phyloP scores from a whole-genome alignment of 2,329 filamentous ascomycete genomes.

The Drechslera avenae region DNA sequence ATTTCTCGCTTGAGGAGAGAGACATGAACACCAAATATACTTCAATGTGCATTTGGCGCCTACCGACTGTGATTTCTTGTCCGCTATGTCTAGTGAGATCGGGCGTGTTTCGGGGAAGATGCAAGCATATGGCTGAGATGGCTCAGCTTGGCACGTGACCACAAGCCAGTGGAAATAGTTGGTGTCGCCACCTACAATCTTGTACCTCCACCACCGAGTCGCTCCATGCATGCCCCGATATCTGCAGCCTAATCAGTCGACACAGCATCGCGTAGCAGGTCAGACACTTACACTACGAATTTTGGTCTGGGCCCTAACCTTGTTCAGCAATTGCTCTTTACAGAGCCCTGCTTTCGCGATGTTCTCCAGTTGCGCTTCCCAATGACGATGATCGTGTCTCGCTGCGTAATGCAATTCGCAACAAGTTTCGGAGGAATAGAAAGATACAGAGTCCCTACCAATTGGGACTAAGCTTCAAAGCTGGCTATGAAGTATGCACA shows the following conservation, averaged over 20 bases:
- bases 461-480: slow-evolving; percentile 65
- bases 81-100: no score
- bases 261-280: slow-evolving; percentile 60
- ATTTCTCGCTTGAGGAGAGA: slow-evolving; percentile 13
- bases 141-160: slow-evolving; percentile 27
- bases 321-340: slow-evolving; percentile 70
- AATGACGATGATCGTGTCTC: slow-evolving; percentile 57
- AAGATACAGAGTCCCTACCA: slow-evolving; percentile 64
- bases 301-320: not conserved
- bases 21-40: slow-evolving; percentile 11
- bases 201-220: slow-evolving; percentile 17
- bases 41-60: not conserved
- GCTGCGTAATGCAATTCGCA: slow-evolving; percentile 63
- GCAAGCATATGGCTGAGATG: not conserved
- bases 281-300: slow-evolving; percentile 17
- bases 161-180: slow-evolving; percentile 21
- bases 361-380: slow-evolving; percentile 59
- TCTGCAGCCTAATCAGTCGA: slow-evolving; percentile 53
- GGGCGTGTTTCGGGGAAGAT: not conserved
- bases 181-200: not conserved
- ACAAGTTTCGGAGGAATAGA: slow-evolving; percentile 66
- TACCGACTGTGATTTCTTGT: no score
- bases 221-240: slow-evolving; percentile 54
- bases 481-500: slow-evolving; percentile 67
- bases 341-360: slow-evolving; percentile 69